These are phyloP conservation scores for Casaregolazyma lundiana DNA, from an alignment of 1,139 yeast species.

Conservation along the genomic window DNA sequence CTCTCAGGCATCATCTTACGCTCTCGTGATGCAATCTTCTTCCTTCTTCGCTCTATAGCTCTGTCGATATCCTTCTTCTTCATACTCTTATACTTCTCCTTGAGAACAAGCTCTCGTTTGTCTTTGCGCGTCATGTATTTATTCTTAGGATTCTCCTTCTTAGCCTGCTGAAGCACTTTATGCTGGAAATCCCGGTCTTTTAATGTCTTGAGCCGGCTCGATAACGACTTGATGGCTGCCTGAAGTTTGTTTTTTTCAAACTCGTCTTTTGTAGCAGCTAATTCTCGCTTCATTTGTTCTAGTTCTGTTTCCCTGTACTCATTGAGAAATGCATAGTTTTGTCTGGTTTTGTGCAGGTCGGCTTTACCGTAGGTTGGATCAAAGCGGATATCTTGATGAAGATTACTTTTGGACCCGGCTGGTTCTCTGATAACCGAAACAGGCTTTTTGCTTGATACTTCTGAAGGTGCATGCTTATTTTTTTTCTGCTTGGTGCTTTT, in stretches of 20 bases:
- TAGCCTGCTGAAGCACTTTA: slow-evolving; percentile 49
- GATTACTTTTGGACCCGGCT: slow-evolving; percentile 55
- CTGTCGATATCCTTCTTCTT: slow-evolving; percentile 76
- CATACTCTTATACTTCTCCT: slow-evolving; percentile 85
- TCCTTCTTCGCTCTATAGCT: slow-evolving; percentile 88
- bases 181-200: slow-evolving; percentile 72
- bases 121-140: slow-evolving; percentile 75
- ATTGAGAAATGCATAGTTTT: slow-evolving; percentile 78
- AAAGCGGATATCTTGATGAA: slow-evolving; percentile 78
- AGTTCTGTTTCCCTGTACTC: slow-evolving; percentile 77
- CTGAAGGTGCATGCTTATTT: slow-evolving; percentile 76
- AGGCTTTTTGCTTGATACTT: slow-evolving; percentile 64
- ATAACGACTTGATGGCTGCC: slow-evolving; percentile 45
- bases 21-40: slow-evolving; percentile 89
- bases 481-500: slow-evolving; percentile 16
- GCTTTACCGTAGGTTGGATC: slow-evolving; percentile 87
- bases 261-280: slow-evolving; percentile 49
- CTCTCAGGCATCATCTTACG: slow-evolving; percentile 59
- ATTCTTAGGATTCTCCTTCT: slow-evolving; percentile 45
- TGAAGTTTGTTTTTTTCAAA: slow-evolving; percentile 51
- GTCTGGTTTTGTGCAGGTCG: slow-evolving; percentile 56
- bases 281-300: slow-evolving; percentile 49
- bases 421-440: slow-evolving; percentile 67
- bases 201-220: slow-evolving; percentile 72
- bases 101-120: slow-evolving; percentile 76